A percentile compares a stretch with the other conserved stretches of the same genome.
Conservation (phyloP, 2,329 filamentous ascomycete species). For the Camptophora hylomeconis region DNA sequence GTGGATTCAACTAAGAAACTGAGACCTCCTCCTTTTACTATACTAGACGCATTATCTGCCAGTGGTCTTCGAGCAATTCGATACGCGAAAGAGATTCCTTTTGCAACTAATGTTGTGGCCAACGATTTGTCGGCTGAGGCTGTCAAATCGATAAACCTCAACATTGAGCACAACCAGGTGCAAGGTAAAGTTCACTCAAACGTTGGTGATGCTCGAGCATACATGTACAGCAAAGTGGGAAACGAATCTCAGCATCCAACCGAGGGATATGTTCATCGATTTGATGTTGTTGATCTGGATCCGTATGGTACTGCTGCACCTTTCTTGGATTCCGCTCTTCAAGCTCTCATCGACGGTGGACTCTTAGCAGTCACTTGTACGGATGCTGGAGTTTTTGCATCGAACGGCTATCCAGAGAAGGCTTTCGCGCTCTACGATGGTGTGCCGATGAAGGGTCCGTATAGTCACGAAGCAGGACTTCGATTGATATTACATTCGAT, state of each 20-base stretch:
- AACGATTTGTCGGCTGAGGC: conserved; percentile 78
- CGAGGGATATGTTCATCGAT: conserved; percentile 40
- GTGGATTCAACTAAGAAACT: background rate
- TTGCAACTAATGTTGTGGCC: conserved; percentile 66
- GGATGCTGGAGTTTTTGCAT: conserved; percentile 89
- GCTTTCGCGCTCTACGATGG: conserved; percentile 89
- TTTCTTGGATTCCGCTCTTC: conserved; percentile 83
- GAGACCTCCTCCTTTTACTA: conserved; percentile 47
- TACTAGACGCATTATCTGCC: conserved; percentile 87
- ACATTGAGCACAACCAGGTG: conserved; percentile 71
- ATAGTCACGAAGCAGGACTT: conserved; percentile 80
- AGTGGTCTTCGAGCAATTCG: conserved; percentile 82
- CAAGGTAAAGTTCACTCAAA: conserved; percentile 57
- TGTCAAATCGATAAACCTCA: conserved; percentile 67
- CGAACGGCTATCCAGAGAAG: conserved; percentile 88
- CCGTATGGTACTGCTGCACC: conserved; percentile 88
- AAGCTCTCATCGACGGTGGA: conserved; percentile 76
- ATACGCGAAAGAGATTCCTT: conserved; percentile 83
- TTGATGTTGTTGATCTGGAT: conserved; percentile 92
- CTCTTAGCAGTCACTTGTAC: conserved; percentile 93
- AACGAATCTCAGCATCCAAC: conserved; percentile 22
- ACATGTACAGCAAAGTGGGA: conserved; percentile 72
- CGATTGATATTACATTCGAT: conserved; percentile 75
- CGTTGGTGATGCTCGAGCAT: conserved; percentile 70
- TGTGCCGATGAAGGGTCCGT: conserved; percentile 66